Percentiles rank a stretch among this genome's conserved stretches.
phyloP scores from a whole-genome alignment of 2,329 filamentous ascomycete genomes.

The Penicillium sp. region DNA sequence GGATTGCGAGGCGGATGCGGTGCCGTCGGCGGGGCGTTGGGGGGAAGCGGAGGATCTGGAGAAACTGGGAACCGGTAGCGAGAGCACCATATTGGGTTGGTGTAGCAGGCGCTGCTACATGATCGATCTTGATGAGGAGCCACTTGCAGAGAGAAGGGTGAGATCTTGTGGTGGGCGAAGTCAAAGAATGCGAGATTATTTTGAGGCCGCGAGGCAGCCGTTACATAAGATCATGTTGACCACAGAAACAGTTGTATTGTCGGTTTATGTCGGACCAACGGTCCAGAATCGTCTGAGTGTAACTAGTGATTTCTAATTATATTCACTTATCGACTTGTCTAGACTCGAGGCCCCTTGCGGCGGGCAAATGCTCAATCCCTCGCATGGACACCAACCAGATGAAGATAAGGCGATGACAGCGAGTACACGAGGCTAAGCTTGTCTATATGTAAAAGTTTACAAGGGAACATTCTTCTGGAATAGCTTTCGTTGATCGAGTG shows the following conservation, averaged over 20 bases:
- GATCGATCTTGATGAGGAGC: conserved; percentile 14
- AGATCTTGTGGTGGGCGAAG: conserved; percentile 5
- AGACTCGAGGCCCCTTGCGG: conserved; percentile 2
- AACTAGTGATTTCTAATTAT: neutral
- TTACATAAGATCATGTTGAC: no score
- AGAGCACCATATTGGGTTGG: conserved; percentile 34
- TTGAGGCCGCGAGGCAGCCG: neutral
- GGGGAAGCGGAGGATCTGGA: conserved; percentile 28
- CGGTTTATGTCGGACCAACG: neutral
- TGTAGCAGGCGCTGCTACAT: conserved; percentile 28
- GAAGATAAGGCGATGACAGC: neutral
- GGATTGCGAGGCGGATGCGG: conserved; percentile 13
- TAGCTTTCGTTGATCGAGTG: no score
- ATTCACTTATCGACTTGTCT: neutral
- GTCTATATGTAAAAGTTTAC: no score
- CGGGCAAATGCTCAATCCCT: neutral
- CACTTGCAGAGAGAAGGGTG: neutral
- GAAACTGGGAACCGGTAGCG: conserved; percentile 35
- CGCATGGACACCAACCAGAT: no score
- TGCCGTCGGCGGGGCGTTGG: conserved; percentile 26
- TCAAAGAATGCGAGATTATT: conserved; percentile 1
- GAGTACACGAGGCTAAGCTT: no score
- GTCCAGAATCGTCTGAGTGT: neutral
- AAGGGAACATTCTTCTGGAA: no score
- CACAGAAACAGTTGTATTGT: no score